phyloP scores from a whole-genome alignment of 2,329 filamentous ascomycete genomes.

The Cladosporium sp. region DNA sequence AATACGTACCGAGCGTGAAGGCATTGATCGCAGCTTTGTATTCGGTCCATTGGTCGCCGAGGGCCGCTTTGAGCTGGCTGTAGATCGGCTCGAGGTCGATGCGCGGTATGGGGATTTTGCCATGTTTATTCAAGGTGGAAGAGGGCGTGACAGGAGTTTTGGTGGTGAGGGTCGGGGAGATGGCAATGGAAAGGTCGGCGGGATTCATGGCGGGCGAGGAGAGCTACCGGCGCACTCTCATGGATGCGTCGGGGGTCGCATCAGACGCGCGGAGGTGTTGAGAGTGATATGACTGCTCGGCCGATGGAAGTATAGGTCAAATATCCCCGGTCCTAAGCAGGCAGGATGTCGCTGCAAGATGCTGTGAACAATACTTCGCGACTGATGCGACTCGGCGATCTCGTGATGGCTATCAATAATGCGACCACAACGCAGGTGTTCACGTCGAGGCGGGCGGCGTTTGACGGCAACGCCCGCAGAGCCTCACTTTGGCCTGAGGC shows the following conservation, averaged over 20 bases:
- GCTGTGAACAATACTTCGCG: no score
- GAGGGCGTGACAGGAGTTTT: conserved; percentile 24
- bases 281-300: no score
- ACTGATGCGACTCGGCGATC: no score
- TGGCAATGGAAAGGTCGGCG: conserved; percentile 27
- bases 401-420: no score
- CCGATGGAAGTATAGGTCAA: no score
- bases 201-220: conserved; percentile 29
- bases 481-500: no score
- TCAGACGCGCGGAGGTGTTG: not conserved
- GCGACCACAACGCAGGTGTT: no score
- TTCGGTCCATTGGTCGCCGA: conserved; percentile 56
- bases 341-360: no score
- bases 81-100: conserved; percentile 62
- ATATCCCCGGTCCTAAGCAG: no score
- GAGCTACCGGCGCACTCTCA: conserved; percentile 3
- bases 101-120: conserved; percentile 51
- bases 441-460: no score
- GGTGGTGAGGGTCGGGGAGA: conserved; percentile 24
- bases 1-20: conserved; percentile 52
- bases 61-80: conserved; percentile 55
- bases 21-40: conserved; percentile 57
- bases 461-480: no score
- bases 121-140: conserved; percentile 40
- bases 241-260: not conserved